phyloP scores from a whole-genome alignment of 2,329 filamentous ascomycete genomes.

The Sporothrix humicola region DNA sequence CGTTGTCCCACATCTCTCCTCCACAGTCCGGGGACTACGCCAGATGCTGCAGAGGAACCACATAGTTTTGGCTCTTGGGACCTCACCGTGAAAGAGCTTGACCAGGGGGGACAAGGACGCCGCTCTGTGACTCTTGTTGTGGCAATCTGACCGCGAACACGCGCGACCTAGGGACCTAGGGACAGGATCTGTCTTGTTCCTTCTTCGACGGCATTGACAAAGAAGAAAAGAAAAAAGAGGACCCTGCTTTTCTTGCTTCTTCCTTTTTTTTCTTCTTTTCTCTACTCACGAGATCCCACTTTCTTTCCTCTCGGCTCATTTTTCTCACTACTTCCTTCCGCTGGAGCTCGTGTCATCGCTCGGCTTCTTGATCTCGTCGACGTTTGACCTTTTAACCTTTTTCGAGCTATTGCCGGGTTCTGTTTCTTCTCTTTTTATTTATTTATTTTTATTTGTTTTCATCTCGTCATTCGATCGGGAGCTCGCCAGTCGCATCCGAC shows the following conservation, averaged over 20 bases:
- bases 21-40: conserved; percentile 19
- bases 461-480: neutral
- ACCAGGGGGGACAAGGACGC: conserved; percentile 8
- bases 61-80: neutral
- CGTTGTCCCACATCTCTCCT: conserved; percentile 18
- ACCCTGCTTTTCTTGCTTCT: neutral
- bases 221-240: neutral
- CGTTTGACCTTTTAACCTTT: conserved; percentile 10
- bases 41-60: conserved; percentile 16
- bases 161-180: neutral
- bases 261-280: neutral
- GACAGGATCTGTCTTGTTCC: neutral
- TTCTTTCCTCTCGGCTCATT: neutral
- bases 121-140: conserved; percentile 11
- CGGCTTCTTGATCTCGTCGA: neutral
- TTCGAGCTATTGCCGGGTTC: neutral
- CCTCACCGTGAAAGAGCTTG: neutral
- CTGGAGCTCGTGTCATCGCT: neutral
- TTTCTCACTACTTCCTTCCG: neutral
- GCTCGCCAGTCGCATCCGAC: neutral
- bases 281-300: neutral
- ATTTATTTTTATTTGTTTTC: neutral
- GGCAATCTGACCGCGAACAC: neutral
- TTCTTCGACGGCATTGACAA: neutral
- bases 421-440: neutral